phyloP scores from a whole-genome alignment of 768 basidiomycete genomes.

The Amanita subjunquillea region DNA sequence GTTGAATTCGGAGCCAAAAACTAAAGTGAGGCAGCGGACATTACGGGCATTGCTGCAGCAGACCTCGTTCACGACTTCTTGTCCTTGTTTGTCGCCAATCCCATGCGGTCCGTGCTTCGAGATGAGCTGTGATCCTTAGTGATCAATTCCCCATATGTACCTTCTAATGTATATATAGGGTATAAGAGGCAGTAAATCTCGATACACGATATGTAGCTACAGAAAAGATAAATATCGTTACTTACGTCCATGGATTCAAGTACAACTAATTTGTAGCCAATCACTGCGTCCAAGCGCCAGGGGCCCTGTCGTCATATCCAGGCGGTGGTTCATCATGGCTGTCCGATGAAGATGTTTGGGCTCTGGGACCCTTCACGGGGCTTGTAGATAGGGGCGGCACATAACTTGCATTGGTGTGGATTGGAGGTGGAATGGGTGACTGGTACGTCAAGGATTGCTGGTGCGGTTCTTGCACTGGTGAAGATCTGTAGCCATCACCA shows the following conservation, averaged over 20 bases:
- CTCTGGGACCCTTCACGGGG: constrained; percentile 33
- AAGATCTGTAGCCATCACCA: constrained; percentile 35
- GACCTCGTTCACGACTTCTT: no score
- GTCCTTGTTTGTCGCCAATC: not conserved
- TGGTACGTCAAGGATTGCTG: constrained; percentile 11
- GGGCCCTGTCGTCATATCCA: constrained; percentile 46
- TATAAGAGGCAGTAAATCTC: not conserved
- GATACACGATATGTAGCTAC: not conserved
- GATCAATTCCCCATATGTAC: not conserved
- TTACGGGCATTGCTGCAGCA: no score
- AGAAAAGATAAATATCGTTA: not conserved
- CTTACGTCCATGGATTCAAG: not conserved
- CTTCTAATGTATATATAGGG: not conserved
- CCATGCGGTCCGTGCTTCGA: constrained; percentile 19
- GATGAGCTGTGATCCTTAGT: not conserved
- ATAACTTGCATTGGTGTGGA: constrained; percentile 26
- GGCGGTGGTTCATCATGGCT: constrained; percentile 51
- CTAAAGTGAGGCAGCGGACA: no score
- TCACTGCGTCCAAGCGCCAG: constrained; percentile 41
- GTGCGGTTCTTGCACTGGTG: constrained; percentile 26
- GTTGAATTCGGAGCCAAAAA: no score
- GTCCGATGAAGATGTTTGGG: constrained; percentile 19
- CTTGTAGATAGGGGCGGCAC: constrained; percentile 17
- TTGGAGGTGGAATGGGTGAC: constrained; percentile 22
- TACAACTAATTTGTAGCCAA: not conserved